A percentile compares a stretch with the other conserved stretches of the same genome.
Evolutionary conservation across 1,284 basidiomycete genomes (phyloP).

Genomic region (Puccinia novopanici): DNA sequence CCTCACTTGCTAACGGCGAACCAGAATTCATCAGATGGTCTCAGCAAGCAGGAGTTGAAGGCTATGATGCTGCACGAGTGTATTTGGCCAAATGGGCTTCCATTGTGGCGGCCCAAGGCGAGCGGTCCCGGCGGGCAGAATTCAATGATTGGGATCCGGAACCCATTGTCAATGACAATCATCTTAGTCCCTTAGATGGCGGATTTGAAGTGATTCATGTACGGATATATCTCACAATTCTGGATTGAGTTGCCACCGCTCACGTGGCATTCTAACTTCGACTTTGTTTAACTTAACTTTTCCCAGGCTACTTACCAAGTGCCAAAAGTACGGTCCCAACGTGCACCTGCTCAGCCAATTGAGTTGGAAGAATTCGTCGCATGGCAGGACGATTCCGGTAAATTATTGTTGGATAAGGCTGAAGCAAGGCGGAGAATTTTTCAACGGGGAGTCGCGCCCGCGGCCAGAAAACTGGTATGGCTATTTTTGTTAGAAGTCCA

Average conservation of each 20-base stretch:
- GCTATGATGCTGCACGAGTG: constrained; percentile 88
- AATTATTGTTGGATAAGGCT: constrained; percentile 68
- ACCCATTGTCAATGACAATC: background rate
- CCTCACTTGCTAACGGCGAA: constrained; percentile 47
- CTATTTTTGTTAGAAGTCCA: constrained; percentile 83
- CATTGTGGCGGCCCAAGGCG: constrained; percentile 68
- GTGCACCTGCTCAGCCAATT: constrained; percentile 69
- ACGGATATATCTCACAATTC: background rate
- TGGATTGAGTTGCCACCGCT: background rate
- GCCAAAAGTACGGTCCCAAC: constrained; percentile 72
- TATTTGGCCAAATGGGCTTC: constrained; percentile 96
- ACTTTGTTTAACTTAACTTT: constrained; percentile 52
- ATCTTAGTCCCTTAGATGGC: constrained; percentile 16
- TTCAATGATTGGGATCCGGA: constrained; percentile 46
- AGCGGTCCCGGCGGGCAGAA: constrained; percentile 54
- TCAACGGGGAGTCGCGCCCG: constrained; percentile 66
- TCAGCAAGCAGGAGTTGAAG: constrained; percentile 51
- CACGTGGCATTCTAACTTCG: constrained; percentile 32
- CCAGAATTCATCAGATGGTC: constrained; percentile 52
- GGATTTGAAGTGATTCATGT: constrained; percentile 48
- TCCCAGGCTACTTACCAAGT: constrained; percentile 72
- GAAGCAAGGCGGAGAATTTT: constrained; percentile 77
- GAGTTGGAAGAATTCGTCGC: constrained; percentile 70
- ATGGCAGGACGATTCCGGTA: constrained; percentile 72
- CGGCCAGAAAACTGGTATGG: constrained; percentile 75